These are phyloP conservation scores for Calocybe gangraenosa DNA, from an alignment of 768 basidiomycete species.

Conservation along the genomic window DNA sequence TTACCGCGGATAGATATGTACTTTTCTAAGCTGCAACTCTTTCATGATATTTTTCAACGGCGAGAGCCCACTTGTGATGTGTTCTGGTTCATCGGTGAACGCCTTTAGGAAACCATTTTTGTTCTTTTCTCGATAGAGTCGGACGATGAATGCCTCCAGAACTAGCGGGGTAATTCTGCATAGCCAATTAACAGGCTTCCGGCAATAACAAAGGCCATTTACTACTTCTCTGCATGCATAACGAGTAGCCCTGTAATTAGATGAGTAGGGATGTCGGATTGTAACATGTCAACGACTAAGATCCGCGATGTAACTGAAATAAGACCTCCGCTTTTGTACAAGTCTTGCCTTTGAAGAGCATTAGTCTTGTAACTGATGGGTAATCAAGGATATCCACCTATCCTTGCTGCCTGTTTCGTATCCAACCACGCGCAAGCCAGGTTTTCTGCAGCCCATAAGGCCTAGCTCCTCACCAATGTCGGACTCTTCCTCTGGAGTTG, in stretches of 20 bases:
- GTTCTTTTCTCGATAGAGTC: conserved; percentile 89
- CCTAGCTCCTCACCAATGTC: conserved; percentile 92
- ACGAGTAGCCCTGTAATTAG: conserved; percentile 88
- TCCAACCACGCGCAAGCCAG: conserved; percentile 76
- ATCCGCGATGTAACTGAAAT: conserved; percentile 93
- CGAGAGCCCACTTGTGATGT: conserved; percentile 88
- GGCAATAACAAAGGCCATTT: conserved; percentile 12
- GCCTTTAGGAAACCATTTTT: conserved; percentile 90
- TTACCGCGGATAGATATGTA: conserved; percentile 90
- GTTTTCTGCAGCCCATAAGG: conserved; percentile 85
- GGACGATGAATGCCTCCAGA: conserved; percentile 89
- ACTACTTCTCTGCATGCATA: conserved; percentile 84
- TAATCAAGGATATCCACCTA: conserved; percentile 46
- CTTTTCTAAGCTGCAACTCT: conserved; percentile 83
- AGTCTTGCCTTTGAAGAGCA: conserved; percentile 52
- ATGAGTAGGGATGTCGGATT: conserved; percentile 76
- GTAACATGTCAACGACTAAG: conserved; percentile 91
- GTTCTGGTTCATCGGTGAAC: conserved; percentile 95
- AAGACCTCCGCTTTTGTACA: conserved; percentile 87
- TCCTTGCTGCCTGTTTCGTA: conserved; percentile 80
- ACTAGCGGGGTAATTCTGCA: conserved; percentile 78
- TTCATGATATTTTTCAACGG: conserved; percentile 92
- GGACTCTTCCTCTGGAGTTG: conserved; percentile 80
- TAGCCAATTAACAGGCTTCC: conserved; percentile 2
- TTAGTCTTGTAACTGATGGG: background rate